Percentiles rank a stretch among this genome's conserved stretches.
Conservation (phyloP, 2,329 filamentous ascomycete species). For the Fusarium pilosicola region DNA sequence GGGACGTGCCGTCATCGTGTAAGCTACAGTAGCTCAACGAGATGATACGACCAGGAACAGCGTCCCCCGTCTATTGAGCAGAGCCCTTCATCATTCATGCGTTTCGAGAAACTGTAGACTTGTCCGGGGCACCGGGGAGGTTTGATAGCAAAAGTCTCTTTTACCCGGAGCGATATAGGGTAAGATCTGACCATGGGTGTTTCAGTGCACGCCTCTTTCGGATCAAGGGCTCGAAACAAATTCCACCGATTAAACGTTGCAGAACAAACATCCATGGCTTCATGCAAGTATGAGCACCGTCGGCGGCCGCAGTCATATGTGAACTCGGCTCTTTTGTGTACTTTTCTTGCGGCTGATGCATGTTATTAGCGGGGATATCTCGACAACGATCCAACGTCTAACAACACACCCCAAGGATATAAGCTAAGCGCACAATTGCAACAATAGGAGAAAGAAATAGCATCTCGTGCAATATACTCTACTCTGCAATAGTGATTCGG, state of each 20-base stretch:
- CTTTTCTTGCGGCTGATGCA: slow-evolving; percentile 12
- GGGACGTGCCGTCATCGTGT: slow-evolving; percentile 33
- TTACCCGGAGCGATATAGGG: slow-evolving; percentile 24
- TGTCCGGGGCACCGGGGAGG: slow-evolving; percentile 11
- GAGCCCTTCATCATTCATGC: not conserved
- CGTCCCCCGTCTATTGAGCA: not conserved
- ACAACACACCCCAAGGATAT: slow-evolving; percentile 23
- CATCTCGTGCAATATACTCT: not conserved
- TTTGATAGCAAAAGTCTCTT: slow-evolving; percentile 1
- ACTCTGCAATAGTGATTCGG: not conserved
- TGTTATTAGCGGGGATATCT: not conserved
- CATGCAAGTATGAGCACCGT: slow-evolving; percentile 20
- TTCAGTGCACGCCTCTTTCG: not conserved
- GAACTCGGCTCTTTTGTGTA: not conserved
- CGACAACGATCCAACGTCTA: slow-evolving; percentile 10
- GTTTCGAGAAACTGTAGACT: not conserved
- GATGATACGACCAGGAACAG: not conserved
- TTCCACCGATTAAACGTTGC: slow-evolving; percentile 13
- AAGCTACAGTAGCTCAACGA: not conserved
- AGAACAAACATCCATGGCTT: slow-evolving; percentile 14
- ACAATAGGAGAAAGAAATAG: not conserved
- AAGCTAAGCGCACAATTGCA: slow-evolving; percentile 9
- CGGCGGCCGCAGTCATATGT: slow-evolving; percentile 13
- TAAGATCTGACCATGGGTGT: slow-evolving; percentile 8
- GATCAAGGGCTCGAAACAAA: slow-evolving; percentile 19